phyloP scores from a whole-genome alignment of 345 rosid genomes.

The Camelina laxa region DNA sequence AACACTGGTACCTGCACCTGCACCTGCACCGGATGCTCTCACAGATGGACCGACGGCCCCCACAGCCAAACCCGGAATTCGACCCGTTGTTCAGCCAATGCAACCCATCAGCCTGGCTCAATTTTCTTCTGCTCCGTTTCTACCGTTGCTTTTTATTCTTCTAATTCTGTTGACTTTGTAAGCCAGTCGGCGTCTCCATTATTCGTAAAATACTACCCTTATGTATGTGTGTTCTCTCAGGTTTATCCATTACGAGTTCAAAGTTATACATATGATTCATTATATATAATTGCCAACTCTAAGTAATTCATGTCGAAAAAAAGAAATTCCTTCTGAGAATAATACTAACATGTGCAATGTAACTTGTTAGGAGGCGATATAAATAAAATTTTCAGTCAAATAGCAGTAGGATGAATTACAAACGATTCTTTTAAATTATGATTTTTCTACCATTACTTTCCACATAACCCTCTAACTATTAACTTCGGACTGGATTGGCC shows the following conservation, averaged over 20 bases:
- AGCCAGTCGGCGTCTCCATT: not conserved
- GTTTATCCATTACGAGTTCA: not conserved
- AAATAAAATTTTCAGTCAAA: no score
- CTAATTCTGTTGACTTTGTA: slow-evolving; percentile 24
- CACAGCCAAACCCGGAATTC: slow-evolving; percentile 34
- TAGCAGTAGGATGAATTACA: not conserved
- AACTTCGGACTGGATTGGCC: not conserved
- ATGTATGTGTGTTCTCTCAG: not conserved
- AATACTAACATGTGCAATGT: not conserved
- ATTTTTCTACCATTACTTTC: not conserved
- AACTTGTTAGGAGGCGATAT: not conserved
- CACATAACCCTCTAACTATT: not conserved
- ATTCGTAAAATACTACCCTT: no score
- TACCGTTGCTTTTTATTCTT: slow-evolving; percentile 27
- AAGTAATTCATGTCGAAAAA: no score
- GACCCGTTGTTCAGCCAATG: slow-evolving; percentile 41
- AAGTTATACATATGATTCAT: not conserved
- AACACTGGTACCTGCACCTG: slow-evolving; percentile 5
- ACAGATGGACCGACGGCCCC: slow-evolving; percentile 19
- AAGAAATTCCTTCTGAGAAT: no score
- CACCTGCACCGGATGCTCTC: not conserved
- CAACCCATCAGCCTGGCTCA: slow-evolving; percentile 42
- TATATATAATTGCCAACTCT: no score
- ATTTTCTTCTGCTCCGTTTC: slow-evolving; percentile 25
- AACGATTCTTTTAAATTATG: not conserved